Evolutionary conservation across 169 alveolate species (phyloP).

Genomic region (Fabrea salina): DNA sequence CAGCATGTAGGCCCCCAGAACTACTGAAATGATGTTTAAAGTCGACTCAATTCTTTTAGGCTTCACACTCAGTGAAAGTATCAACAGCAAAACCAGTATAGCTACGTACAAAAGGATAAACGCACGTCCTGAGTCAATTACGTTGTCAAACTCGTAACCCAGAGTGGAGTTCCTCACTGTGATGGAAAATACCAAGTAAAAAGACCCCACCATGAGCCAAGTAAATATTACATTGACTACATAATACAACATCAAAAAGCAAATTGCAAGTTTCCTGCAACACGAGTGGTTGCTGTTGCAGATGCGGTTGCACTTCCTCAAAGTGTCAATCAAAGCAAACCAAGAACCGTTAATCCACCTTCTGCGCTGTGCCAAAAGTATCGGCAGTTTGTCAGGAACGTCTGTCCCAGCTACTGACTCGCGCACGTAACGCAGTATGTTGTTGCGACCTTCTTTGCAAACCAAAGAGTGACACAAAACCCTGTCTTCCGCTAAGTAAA

Average conservation of each 20-base stretch:
- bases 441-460: neutral
- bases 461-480: slow-evolving; percentile 33
- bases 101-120: neutral
- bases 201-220: slow-evolving; percentile 39
- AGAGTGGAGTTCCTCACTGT: neutral
- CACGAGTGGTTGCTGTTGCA: slow-evolving; percentile 26
- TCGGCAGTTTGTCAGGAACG: slow-evolving; percentile 34
- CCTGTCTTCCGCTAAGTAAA: slow-evolving; percentile 42
- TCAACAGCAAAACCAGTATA: neutral
- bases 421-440: slow-evolving; percentile 25
- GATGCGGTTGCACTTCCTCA: slow-evolving; percentile 10
- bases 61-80: neutral
- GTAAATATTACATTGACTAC: slow-evolving; percentile 26
- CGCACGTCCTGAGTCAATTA: neutral
- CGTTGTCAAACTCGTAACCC: neutral
- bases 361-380: slow-evolving; percentile 36
- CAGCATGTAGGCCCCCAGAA: too few species aligned
- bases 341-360: slow-evolving; percentile 44
- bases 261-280: slow-evolving; percentile 28
- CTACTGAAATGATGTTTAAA: neutral
- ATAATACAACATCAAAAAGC: slow-evolving; percentile 4
- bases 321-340: slow-evolving; percentile 30
- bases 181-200: slow-evolving; percentile 20
- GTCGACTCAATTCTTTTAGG: neutral
- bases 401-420: slow-evolving; percentile 36